These are phyloP conservation scores for Astragalus glycyphyllos DNA, from an alignment of 306 rosid species.

Conservation along the genomic window DNA sequence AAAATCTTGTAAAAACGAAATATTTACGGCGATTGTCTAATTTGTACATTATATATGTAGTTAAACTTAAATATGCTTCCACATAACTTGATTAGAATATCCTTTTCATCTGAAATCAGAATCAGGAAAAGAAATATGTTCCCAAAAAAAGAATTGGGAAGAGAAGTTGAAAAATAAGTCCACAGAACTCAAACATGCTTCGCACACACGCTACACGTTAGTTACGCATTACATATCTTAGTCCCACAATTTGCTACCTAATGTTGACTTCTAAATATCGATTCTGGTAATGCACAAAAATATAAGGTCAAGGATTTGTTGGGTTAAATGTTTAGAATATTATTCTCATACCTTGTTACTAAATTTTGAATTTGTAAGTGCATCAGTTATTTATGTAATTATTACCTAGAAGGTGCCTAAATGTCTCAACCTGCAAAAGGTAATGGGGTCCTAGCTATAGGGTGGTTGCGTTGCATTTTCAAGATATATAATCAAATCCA, in stretches of 20 bases:
- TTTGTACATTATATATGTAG: too few species aligned
- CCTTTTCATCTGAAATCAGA: too few species aligned
- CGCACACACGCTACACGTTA: constrained; percentile 33
- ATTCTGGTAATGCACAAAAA: constrained; percentile 15
- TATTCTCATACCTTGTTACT: too few species aligned
- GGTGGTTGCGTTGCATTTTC: constrained; percentile 54
- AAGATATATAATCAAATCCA: constrained; percentile 31
- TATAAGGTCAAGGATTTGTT: constrained; percentile 55
- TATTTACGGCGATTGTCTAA: too few species aligned
- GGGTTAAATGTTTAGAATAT: too few species aligned
- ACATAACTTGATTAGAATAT: too few species aligned
- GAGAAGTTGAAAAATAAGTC: too few species aligned
- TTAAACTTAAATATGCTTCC: too few species aligned
- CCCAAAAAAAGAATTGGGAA: too few species aligned
- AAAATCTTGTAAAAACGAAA: too few species aligned
- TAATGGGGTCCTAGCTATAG: constrained; percentile 26
- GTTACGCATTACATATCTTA: constrained; percentile 10
- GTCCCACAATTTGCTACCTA: constrained; percentile 50
- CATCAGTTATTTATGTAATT: not conserved
- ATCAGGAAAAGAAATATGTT: too few species aligned
- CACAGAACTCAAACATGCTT: constrained; percentile 9
- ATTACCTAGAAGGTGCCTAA: too few species aligned
- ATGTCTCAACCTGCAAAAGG: constrained; percentile 37
- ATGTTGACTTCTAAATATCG: constrained; percentile 46
- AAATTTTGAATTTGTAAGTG: constrained; percentile 28